phyloP scores from a whole-genome alignment of 768 basidiomycete genomes.

The Kwoniella sp. region DNA sequence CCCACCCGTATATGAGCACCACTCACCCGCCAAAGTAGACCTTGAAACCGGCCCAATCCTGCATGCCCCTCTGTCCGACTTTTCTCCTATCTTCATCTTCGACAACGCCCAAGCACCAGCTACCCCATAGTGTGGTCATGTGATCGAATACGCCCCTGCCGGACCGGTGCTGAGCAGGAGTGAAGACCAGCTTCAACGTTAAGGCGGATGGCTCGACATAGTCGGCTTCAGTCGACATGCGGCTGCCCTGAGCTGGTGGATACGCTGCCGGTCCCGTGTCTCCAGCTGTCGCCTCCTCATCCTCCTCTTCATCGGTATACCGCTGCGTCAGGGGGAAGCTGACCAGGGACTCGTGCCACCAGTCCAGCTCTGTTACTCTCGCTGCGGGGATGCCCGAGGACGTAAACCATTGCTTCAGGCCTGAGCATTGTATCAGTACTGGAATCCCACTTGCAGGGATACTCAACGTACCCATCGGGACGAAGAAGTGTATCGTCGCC shows the following conservation, averaged over 20 bases:
- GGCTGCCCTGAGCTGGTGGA: no score
- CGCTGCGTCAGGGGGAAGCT: constrained; percentile 19
- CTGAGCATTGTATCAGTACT: constrained; percentile 10
- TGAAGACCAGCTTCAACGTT: constrained; percentile 44
- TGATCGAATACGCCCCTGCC: constrained; percentile 47
- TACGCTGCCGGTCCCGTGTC: no score
- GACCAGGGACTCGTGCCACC: constrained; percentile 45
- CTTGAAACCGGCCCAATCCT: constrained; percentile 42
- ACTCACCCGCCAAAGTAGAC: constrained; percentile 48
- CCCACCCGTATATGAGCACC: not conserved
- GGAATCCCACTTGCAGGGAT: not conserved
- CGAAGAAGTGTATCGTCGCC: constrained; percentile 46
- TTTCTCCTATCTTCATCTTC: constrained; percentile 13
- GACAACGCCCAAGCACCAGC: constrained; percentile 45
- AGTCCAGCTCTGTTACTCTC: constrained; percentile 46
- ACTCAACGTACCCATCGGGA: constrained; percentile 42
- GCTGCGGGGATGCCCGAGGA: constrained; percentile 33
- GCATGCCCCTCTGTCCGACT: constrained; percentile 28
- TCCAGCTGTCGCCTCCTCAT: not conserved
- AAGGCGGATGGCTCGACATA: constrained; percentile 10
- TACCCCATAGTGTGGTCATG: constrained; percentile 48
- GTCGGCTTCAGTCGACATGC: constrained; percentile 1
- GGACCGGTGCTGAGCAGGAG: constrained; percentile 49
- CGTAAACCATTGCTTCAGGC: constrained; percentile 46
- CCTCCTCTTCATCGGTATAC: no score